Evolutionary conservation across 2,329 filamentous ascomycete genomes (phyloP).

Genomic region (Davidsoniella virescens): DNA sequence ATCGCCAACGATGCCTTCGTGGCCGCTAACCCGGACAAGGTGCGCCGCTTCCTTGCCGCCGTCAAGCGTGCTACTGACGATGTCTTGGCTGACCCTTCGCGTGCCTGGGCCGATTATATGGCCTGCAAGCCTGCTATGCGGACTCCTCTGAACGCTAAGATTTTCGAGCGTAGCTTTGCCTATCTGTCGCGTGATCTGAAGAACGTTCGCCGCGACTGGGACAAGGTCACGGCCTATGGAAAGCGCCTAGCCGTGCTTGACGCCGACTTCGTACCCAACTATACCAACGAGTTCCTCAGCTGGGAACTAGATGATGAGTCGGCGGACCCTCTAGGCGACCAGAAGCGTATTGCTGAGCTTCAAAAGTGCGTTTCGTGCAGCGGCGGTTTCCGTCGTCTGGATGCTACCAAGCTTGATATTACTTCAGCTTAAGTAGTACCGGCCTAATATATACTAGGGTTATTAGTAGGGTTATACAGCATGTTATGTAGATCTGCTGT

Average conservation of each 20-base stretch:
- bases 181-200: conserved; percentile 61
- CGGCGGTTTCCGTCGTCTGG: conserved; percentile 46
- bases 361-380: conserved; percentile 48
- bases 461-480: too few species aligned
- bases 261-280: conserved; percentile 51
- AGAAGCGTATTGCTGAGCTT: conserved; percentile 56
- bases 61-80: conserved; percentile 61
- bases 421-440: too few species aligned
- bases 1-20: conserved; percentile 63
- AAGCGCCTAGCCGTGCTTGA: conserved; percentile 54
- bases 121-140: conserved; percentile 58
- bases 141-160: conserved; percentile 54
- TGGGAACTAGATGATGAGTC: conserved; percentile 52
- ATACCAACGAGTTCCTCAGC: conserved; percentile 53
- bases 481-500: too few species aligned
- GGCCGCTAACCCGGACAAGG: conserved; percentile 46
- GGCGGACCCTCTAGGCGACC: conserved; percentile 50
- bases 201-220: conserved; percentile 61
- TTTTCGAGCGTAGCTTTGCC: conserved; percentile 63
- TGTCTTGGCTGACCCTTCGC: conserved; percentile 45
- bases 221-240: conserved; percentile 61
- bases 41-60: conserved; percentile 51
- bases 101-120: conserved; percentile 52
- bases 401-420: background rate
- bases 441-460: too few species aligned